Conservation (phyloP, 176 grass and related monocot species). For the Pontederia paniculata region DNA sequence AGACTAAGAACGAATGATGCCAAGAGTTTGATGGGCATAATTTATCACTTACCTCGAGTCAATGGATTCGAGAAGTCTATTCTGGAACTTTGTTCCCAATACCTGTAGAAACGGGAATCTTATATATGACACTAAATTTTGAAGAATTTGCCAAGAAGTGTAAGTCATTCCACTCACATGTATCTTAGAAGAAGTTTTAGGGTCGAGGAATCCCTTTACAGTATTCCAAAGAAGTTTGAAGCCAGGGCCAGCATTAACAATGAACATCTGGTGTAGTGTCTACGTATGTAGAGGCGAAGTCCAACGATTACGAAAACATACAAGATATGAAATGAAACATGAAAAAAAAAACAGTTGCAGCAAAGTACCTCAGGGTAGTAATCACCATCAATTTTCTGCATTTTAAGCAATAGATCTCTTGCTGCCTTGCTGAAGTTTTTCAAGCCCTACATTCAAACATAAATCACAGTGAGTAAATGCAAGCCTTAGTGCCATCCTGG, state of each 20-base stretch:
- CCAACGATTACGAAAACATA: background rate
- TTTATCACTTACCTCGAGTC: constrained; percentile 40
- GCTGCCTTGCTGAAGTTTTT: constrained; percentile 21
- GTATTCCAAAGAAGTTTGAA: constrained; percentile 96
- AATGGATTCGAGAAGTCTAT: constrained; percentile 72
- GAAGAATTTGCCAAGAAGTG: background rate
- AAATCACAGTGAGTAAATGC: background rate
- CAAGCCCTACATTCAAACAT: constrained; percentile 8
- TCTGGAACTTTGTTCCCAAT: constrained; percentile 88
- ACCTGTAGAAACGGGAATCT: constrained; percentile 29
- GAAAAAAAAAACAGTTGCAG: background rate
- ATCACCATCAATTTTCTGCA: constrained; percentile 23
- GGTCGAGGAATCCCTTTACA: constrained; percentile 93
- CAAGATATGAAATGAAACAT: constrained; percentile 1
- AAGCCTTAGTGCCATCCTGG: background rate
- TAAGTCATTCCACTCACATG: constrained; percentile 48
- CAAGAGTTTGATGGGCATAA: constrained; percentile 19
- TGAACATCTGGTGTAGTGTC: constrained; percentile 95
- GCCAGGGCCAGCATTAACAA: constrained; percentile 81
- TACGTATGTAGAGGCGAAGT: constrained; percentile 24
- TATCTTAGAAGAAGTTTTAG: constrained; percentile 85
- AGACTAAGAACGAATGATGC: background rate
- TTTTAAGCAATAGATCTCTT: constrained; percentile 18
- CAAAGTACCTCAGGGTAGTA: constrained; percentile 56
- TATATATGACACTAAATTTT: constrained; percentile 1